Percentiles rank a stretch among this genome's conserved stretches.
These are phyloP conservation scores for Trypethelium eluteriae DNA, from an alignment of 495 filamentous ascomycete species.

Conservation along the genomic window DNA sequence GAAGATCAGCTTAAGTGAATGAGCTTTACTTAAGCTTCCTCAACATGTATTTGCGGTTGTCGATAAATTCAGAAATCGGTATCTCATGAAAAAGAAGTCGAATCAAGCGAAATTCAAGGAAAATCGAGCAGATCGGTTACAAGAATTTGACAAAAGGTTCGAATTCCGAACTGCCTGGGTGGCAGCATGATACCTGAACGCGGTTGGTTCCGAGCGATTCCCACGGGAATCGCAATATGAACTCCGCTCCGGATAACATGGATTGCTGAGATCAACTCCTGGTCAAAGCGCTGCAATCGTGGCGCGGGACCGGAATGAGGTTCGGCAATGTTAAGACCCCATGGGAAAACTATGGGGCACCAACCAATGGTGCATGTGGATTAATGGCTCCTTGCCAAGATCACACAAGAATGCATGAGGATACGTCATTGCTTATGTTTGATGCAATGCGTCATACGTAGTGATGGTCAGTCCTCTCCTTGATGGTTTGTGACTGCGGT, in stretches of 20 bases:
- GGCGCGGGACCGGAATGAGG: neutral
- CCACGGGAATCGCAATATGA: no score
- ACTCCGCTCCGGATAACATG: no score
- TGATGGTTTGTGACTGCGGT: neutral
- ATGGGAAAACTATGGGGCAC: neutral
- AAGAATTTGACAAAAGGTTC: no score
- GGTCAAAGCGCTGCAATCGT: neutral
- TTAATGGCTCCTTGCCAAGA: slow-evolving; percentile 27
- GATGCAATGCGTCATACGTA: neutral
- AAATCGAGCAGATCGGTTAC: no score
- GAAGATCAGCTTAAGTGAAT: no score
- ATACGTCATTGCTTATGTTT: neutral
- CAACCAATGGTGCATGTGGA: slow-evolving; percentile 23
- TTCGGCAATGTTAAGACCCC: neutral
- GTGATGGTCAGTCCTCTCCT: neutral
- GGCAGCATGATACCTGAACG: no score
- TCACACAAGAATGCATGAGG: neutral
- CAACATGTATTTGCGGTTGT: no score
- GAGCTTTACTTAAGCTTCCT: no score
- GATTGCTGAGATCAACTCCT: no score
- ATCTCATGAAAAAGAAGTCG: neutral
- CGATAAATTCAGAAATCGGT: neutral
- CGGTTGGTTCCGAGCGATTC: no score
- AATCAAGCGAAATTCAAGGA: neutral
- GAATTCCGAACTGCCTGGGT: no score